These are phyloP conservation scores for Chrysopogon serrulatus DNA, from an alignment of 176 grass and related monocot genomes.

Conservation along the genomic window DNA sequence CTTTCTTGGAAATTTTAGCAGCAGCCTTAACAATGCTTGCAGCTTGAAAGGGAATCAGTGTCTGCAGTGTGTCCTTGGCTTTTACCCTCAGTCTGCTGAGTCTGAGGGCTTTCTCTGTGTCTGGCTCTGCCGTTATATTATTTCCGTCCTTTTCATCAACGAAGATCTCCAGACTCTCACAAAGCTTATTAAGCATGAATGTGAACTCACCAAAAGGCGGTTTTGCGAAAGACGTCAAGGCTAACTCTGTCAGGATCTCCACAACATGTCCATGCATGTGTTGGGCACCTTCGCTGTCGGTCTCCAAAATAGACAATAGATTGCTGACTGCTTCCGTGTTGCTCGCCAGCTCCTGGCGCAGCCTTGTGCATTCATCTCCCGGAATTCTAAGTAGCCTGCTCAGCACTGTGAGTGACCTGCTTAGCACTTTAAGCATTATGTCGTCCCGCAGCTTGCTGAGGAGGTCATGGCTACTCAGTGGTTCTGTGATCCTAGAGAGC, in stretches of 20 bases:
- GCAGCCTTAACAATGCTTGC: neutral
- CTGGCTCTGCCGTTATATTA: neutral
- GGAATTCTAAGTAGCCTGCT: neutral
- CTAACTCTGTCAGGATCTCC: neutral
- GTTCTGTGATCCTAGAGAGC: neutral
- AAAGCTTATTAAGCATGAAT: neutral
- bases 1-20: neutral
- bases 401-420: neutral
- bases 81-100: neutral
- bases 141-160: neutral
- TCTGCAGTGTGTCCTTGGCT: neutral
- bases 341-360: neutral
- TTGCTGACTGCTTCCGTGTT: neutral
- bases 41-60: neutral
- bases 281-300: neutral
- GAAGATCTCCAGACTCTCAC: neutral
- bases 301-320: neutral
- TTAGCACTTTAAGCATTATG: neutral
- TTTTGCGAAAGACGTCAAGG: neutral
- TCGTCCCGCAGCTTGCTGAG: too few relatives aligned
- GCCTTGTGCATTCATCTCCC: neutral
- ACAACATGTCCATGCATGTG: neutral
- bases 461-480: neutral
- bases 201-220: neutral
- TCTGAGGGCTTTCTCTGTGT: neutral